Base-by-base conservation (phyloP, 352 stramenopile species). In the Hyphochytrium catenoides region DNA sequence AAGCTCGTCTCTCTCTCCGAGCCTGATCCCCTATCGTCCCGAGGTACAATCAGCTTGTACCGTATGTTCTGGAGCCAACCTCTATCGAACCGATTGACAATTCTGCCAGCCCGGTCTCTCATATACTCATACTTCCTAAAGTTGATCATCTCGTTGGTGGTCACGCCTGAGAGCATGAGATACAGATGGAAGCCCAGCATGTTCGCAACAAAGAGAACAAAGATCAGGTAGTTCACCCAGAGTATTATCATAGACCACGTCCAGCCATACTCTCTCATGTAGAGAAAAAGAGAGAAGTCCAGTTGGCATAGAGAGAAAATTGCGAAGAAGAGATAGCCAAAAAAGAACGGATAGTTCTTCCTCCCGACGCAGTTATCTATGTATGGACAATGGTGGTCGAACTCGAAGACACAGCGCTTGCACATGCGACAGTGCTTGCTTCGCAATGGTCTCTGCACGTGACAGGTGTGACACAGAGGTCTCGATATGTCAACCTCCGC, bases 351-450 rank as follows among this genome's bases (percentile, higher is more conserved):
- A 76, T 97, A 88, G 64, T 98, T 98, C 39, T 84, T 84, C 46
- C 97, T 74, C 6, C 88, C 91, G 36, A 98, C 87, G 54, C 88
- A 98, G 67, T 97, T 98, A 64, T 97, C 97, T 25, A 97, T 77
- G 88, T 88, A 98, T 17, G 87, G 87, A 55, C 89, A 95, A 54
- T 97, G 85, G 76, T 97, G 90, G 51, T 98, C 91, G 86, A 98
- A 96, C 58, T 95, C 95, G 40, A 95, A 77, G 36, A 95, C 77
- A 41, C 84, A 95, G 40, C 81, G 59, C 46, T 89, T 64, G 57
- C 83, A 95, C 44, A 95, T 88, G 34, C 72, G 66, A 35, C 69
- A 84, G 46, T 84, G 69, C 39, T 84, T 84, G 42, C 66, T 55
- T n/a, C 69, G 59, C 0, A 61, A 43, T 4, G 69, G 69, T 17